Evolutionary conservation across 2,329 filamentous ascomycete genomes (phyloP).

Genomic region (Diplodia intermedia): DNA sequence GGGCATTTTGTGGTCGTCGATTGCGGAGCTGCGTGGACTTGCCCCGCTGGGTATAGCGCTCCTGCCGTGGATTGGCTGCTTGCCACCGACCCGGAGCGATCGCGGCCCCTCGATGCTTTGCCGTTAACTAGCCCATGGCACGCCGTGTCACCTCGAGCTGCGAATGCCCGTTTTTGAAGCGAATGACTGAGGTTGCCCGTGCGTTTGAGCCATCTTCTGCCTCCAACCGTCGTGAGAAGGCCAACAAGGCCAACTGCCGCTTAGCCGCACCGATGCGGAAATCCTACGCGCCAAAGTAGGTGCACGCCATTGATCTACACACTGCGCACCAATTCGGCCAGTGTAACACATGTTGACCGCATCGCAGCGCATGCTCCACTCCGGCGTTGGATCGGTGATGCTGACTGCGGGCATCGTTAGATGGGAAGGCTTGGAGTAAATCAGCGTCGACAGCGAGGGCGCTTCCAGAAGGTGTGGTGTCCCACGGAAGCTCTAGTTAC

Average conservation of each 20-base stretch:
- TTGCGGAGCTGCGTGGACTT: conserved; percentile 29
- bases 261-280: conserved; percentile 1
- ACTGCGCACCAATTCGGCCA: neutral
- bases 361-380: neutral
- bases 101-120: neutral
- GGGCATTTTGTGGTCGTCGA: conserved; percentile 23
- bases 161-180: too few species aligned
- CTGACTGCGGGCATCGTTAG: neutral
- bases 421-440: neutral
- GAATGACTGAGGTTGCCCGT: too few species aligned
- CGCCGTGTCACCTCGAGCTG: neutral
- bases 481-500: neutral
- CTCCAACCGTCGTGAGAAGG: neutral
- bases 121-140: neutral
- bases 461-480: neutral
- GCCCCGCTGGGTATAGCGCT: neutral
- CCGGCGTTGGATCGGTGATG: neutral
- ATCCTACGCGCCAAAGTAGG: neutral
- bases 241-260: neutral
- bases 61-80: conserved; percentile 13
- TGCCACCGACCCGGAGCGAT: neutral
- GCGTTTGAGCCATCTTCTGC: neutral
- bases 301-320: neutral
- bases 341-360: neutral
- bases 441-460: neutral